Conservation (phyloP, 2,329 filamentous ascomycete species). For the Botrytis elliptica region DNA sequence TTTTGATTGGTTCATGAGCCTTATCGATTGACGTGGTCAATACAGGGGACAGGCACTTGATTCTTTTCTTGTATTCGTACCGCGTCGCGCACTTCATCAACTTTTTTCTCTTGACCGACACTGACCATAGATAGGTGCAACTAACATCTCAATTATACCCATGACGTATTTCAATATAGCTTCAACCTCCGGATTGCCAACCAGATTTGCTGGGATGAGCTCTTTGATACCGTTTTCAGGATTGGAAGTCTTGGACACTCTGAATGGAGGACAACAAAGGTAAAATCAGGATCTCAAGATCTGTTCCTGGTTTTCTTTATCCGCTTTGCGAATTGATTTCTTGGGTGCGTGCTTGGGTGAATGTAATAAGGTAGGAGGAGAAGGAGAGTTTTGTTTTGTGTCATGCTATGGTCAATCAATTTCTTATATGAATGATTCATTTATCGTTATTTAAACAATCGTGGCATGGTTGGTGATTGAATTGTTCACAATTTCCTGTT, state of each 20-base stretch:
- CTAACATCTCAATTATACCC: neutral
- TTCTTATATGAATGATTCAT: constrained; percentile 12
- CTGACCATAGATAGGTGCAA: too few species aligned
- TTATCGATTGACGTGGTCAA: neutral
- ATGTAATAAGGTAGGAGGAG: neutral
- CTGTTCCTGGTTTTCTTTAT: constrained; percentile 4
- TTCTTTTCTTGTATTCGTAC: too few species aligned
- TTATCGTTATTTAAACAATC: neutral
- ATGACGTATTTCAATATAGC: constrained; percentile 2
- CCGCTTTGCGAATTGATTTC: neutral
- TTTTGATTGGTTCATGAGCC: neutral
- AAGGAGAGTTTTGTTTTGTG: neutral
- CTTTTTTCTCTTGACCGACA: neutral
- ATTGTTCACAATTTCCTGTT: neutral
- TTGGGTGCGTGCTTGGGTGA: constrained; percentile 1
- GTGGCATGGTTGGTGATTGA: neutral
- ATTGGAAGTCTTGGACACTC: neutral
- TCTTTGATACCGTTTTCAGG: neutral
- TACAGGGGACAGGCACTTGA: neutral
- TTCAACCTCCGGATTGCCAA: neutral
- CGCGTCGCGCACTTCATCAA: too few species aligned
- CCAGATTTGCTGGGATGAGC: neutral
- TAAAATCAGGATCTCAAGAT: neutral
- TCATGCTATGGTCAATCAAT: neutral
- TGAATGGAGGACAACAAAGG: neutral